phyloP scores from a whole-genome alignment of 2,329 filamentous ascomycete species.

The Phyllosticta ampelicida region DNA sequence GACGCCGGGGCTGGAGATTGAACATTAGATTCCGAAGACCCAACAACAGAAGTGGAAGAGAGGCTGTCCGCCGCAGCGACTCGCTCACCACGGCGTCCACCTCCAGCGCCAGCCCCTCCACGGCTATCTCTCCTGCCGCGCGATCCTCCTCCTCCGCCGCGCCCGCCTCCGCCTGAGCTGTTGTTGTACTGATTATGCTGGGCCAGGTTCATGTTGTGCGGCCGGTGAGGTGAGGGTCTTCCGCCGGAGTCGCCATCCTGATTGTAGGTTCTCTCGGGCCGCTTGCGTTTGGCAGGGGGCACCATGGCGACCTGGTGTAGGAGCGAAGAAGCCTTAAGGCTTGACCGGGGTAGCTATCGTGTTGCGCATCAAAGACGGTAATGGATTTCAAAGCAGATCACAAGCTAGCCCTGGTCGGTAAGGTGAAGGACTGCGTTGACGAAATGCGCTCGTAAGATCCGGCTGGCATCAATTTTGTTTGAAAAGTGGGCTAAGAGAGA shows the following conservation, averaged over 20 bases:
- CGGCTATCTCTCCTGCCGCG: slow-evolving; percentile 18
- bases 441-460: neutral
- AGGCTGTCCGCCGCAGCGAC: slow-evolving; percentile 2
- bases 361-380: slow-evolving; percentile 7
- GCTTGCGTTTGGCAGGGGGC: slow-evolving; percentile 47
- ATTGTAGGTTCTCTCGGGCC: slow-evolving; percentile 33
- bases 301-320: slow-evolving; percentile 32
- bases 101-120: slow-evolving; percentile 17
- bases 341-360: neutral
- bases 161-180: neutral
- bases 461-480: neutral
- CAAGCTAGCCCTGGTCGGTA: neutral
- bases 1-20: slow-evolving; percentile 9
- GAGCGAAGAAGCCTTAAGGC: slow-evolving; percentile 5
- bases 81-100: slow-evolving; percentile 7
- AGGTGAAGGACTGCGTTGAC: neutral
- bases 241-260: slow-evolving; percentile 28
- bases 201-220: slow-evolving; percentile 40
- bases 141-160: neutral
- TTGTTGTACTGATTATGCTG: slow-evolving; percentile 35
- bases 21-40: slow-evolving; percentile 5
- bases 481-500: neutral
- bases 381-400: neutral
- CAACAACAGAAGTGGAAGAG: neutral
- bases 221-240: slow-evolving; percentile 41